Base-by-base conservation (phyloP, 306 rosid species). In the Glycine tomentella region DNA sequence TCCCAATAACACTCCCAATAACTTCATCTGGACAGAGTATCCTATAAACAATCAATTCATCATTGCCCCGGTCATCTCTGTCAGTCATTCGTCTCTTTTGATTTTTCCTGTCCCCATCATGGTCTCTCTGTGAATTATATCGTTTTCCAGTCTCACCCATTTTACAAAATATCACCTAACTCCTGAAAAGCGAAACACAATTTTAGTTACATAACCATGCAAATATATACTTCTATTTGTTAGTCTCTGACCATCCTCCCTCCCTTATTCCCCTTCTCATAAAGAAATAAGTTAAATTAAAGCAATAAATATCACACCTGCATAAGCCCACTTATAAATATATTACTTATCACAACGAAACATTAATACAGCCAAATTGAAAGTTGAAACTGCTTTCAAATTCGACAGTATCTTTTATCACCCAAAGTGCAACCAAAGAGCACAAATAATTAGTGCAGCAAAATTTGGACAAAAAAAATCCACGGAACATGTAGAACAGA, bases 1-100 rank as follows among this genome's bases (percentile, higher is more conserved):
- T 96, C 31, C 99, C 99, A 71, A 96, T 96, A 59, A 96, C 98
- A 81, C 98, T 96, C 15, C 99, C 99, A 69, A 96, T 93, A 49
- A 88, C 87, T 36, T 89, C 97, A 75, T 80, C 97, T 0, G 99
- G 99, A 69, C 99, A 96, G 14, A 96, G 87, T 81, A 96, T 93
- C 90, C 99, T 87, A 72, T 92, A 96, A 85, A 90, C 91, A 76
- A 96, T 57, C 74, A 90, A 77, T 71, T 96, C 97, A 81, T 87
- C 90, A 42, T 85, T 81, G 3, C 88, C 90, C 83, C 44, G 84
- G 6, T 91, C 97, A 6, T 88, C 92, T 50, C 59, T 84, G 10
- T 90, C 92, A 68, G 79, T 77, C 66, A 76, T 2, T 0, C 97
- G 88, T 79, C 98, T 80, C 92, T 70, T 92, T 50, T 91, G 90